Conservation (phyloP, 768 basidiomycete genomes). For the Lentinula sp. region DNA sequence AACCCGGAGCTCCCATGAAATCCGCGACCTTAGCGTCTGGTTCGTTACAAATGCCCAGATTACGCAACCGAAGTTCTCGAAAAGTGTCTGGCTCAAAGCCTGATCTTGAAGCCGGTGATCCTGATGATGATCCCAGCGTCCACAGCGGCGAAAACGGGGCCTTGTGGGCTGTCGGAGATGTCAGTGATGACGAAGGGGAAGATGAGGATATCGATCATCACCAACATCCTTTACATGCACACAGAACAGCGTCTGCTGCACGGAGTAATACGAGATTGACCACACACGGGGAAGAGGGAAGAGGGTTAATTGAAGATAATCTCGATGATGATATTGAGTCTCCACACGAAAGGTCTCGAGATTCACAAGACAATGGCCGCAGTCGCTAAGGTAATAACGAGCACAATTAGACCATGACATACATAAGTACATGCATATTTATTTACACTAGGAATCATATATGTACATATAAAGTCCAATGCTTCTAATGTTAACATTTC, state of each 20-base stretch:
- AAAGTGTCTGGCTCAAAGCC: slow-evolving; percentile 12
- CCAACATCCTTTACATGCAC: slow-evolving; percentile 28
- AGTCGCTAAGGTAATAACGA: neutral
- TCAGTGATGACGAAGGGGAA: slow-evolving; percentile 50
- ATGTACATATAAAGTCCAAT: neutral
- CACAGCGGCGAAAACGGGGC: slow-evolving; percentile 36
- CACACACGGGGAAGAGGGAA: slow-evolving; percentile 33
- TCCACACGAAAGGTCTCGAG: neutral
- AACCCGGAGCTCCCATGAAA: slow-evolving; percentile 31
- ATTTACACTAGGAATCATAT: neutral
- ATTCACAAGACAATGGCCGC: neutral
- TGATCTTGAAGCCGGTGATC: slow-evolving; percentile 9
- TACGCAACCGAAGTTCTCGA: slow-evolving; percentile 15
- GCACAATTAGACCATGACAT: neutral
- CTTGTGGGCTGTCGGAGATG: slow-evolving; percentile 71
- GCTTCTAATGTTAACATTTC: neutral
- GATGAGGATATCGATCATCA: slow-evolving; percentile 39
- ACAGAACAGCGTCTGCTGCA: slow-evolving; percentile 11
- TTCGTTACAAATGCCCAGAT: slow-evolving; percentile 14
- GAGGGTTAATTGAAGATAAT: slow-evolving; percentile 34
- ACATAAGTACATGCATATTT: neutral
- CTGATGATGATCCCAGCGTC: slow-evolving; percentile 30
- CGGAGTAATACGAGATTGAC: slow-evolving; percentile 12
- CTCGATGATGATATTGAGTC: slow-evolving; percentile 21
- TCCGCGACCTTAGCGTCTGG: slow-evolving; percentile 23